These are phyloP conservation scores for Botrytis aclada DNA, from an alignment of 2,329 filamentous ascomycete species.

Conservation along the genomic window DNA sequence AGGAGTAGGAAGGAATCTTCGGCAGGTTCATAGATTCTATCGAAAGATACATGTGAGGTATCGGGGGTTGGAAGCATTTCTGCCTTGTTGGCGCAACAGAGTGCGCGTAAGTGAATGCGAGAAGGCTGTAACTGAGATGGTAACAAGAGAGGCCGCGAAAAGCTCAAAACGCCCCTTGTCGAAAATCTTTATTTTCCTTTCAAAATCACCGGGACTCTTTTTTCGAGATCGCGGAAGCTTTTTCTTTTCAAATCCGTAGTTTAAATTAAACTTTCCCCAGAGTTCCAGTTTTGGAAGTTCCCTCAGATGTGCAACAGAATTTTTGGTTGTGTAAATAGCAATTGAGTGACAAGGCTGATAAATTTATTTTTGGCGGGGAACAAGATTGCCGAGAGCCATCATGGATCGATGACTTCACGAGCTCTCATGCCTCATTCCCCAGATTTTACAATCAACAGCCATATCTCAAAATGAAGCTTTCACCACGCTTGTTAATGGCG, in stretches of 20 bases:
- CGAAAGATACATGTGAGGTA: slow-evolving; percentile 85
- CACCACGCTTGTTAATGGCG: slow-evolving; percentile 30
- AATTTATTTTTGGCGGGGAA: slow-evolving; percentile 15
- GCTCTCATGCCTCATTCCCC: neutral
- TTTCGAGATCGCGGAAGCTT: neutral
- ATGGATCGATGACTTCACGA: slow-evolving; percentile 15
- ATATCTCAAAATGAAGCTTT: slow-evolving; percentile 28
- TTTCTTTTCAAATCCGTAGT: neutral
- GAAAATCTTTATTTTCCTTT: neutral
- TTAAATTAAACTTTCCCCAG: neutral
- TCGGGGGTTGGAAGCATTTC: slow-evolving; percentile 88
- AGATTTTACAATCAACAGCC: slow-evolving; percentile 1
- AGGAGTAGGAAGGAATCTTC: slow-evolving; percentile 95
- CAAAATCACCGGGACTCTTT: neutral
- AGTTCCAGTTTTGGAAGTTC: neutral
- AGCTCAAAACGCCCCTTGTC: neutral
- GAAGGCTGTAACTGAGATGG: slow-evolving; percentile 1
- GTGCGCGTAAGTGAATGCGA: neutral
- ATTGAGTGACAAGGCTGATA: slow-evolving; percentile 19
- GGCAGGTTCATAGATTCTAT: slow-evolving; percentile 88
- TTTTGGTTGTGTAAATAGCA: neutral
- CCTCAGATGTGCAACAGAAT: neutral
- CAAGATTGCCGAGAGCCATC: slow-evolving; percentile 4
- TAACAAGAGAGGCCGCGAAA: neutral
- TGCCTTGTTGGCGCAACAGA: neutral